phyloP scores from a whole-genome alignment of 2,329 filamentous ascomycete genomes.

The Venturia effusa region DNA sequence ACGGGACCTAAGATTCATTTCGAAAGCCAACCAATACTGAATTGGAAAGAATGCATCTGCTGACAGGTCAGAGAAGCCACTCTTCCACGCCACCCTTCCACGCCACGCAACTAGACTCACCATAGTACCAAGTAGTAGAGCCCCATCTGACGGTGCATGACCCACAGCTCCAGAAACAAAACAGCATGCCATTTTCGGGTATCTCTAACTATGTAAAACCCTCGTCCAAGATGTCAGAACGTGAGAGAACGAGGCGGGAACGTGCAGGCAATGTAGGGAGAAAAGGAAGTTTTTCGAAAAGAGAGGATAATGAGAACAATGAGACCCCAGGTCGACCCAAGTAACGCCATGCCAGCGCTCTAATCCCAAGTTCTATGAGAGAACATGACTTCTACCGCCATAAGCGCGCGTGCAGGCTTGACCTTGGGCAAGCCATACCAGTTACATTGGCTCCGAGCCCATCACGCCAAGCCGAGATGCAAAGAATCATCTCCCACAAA shows the following conservation, averaged over 20 bases:
- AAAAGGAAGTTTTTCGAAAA: neutral
- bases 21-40: too few species aligned
- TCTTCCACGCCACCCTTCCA: too few species aligned
- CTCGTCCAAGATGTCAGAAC: neutral
- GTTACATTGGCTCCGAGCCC: neutral
- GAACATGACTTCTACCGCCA: neutral
- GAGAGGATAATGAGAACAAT: neutral
- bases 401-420: neutral
- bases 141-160: too few species aligned
- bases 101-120: too few species aligned
- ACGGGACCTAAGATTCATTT: too few species aligned
- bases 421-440: neutral
- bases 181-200: constrained; percentile 1
- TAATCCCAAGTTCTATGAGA: neutral
- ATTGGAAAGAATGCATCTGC: too few species aligned
- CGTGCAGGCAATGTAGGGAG: neutral
- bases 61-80: too few species aligned
- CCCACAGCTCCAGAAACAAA: neutral
- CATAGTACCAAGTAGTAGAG: too few species aligned
- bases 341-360: constrained; percentile 1
- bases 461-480: neutral
- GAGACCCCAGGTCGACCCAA: neutral
- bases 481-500: neutral
- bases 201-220: constrained; percentile 1
- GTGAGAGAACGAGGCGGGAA: neutral